phyloP scores from a whole-genome alignment of 1,139 yeast species.

The Yamadazyma kanchanaburiensis region DNA sequence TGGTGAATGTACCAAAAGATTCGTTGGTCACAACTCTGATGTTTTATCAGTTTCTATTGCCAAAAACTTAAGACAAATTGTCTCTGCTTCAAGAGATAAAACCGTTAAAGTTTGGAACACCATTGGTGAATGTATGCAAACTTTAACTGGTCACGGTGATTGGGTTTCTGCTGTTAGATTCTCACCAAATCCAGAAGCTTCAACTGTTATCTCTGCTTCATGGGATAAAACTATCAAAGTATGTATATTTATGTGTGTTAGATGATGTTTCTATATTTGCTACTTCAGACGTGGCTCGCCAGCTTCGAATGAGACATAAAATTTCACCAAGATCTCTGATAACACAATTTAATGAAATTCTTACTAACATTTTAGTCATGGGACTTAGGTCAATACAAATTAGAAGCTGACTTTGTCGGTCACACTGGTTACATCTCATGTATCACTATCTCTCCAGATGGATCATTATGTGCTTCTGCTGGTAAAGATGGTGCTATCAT shows the following conservation, averaged over 20 bases:
- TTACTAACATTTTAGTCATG: slow-evolving; percentile 65
- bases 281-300: slow-evolving; percentile 89
- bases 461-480: slow-evolving; percentile 98
- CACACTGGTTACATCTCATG: slow-evolving; percentile 99
- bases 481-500: slow-evolving; percentile 99
- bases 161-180: slow-evolving; percentile 99
- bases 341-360: slow-evolving; percentile 7
- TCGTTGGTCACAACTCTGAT: slow-evolving; percentile 97
- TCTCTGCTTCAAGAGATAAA: slow-evolving; percentile 98
- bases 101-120: slow-evolving; percentile 99
- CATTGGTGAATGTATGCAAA: slow-evolving; percentile 96
- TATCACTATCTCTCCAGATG: slow-evolving; percentile 99
- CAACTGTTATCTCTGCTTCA: slow-evolving; percentile 94
- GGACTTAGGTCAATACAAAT: slow-evolving; percentile 85
- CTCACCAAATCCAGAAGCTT: slow-evolving; percentile 70
- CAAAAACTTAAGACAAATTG: slow-evolving; percentile 96
- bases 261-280: slow-evolving; percentile 89
- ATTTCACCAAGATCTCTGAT: slow-evolving; percentile 99
- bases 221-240: slow-evolving; percentile 99
- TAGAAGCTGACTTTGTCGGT: slow-evolving; percentile 96
- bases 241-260: slow-evolving; percentile 43
- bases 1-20: slow-evolving; percentile 93
- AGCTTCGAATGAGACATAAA: slow-evolving; percentile 89
- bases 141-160: slow-evolving; percentile 94
- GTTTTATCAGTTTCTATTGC: slow-evolving; percentile 97